Conservation (phyloP, 2,329 filamentous ascomycete genomes). For the Phoma sp. region DNA sequence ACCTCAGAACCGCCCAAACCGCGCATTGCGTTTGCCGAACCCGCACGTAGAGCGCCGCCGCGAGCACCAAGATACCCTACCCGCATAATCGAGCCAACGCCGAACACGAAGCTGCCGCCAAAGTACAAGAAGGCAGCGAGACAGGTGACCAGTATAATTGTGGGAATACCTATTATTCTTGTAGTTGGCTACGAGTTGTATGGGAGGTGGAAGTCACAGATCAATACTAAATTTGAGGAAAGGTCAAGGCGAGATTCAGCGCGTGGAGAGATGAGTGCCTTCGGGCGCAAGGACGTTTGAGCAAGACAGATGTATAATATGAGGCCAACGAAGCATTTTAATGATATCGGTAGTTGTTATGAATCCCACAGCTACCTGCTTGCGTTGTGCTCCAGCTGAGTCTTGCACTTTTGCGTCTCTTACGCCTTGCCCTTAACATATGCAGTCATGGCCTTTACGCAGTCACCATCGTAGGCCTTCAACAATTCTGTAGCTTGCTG, state of each 20-base stretch:
- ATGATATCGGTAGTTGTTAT: background rate
- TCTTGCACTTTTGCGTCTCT: background rate
- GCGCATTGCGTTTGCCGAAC: constrained; percentile 7
- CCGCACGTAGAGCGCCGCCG: constrained; percentile 14
- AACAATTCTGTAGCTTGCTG: constrained; percentile 76
- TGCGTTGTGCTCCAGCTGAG: no score
- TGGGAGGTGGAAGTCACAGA: constrained; percentile 29
- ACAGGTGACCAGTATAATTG: constrained; percentile 42
- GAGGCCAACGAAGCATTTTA: background rate
- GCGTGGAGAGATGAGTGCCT: background rate
- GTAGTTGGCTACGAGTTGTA: constrained; percentile 44
- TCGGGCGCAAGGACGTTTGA: background rate
- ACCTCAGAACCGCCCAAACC: constrained; percentile 3
- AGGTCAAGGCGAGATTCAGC: background rate
- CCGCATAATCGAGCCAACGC: constrained; percentile 29
- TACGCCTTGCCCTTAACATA: constrained; percentile 50
- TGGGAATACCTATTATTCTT: constrained; percentile 42
- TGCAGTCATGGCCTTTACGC: constrained; percentile 69
- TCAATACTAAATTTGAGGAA: constrained; percentile 23
- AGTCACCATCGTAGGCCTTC: constrained; percentile 72
- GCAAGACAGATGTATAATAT: background rate
- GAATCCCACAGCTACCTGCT: no score
- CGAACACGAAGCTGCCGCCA: constrained; percentile 28
- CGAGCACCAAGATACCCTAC: constrained; percentile 10
- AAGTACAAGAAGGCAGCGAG: constrained; percentile 44